Percentiles rank a stretch among this genome's conserved stretches.
Evolutionary conservation across 352 stramenopile species (phyloP).

Genomic region (Pythium pyrilobum): DNA sequence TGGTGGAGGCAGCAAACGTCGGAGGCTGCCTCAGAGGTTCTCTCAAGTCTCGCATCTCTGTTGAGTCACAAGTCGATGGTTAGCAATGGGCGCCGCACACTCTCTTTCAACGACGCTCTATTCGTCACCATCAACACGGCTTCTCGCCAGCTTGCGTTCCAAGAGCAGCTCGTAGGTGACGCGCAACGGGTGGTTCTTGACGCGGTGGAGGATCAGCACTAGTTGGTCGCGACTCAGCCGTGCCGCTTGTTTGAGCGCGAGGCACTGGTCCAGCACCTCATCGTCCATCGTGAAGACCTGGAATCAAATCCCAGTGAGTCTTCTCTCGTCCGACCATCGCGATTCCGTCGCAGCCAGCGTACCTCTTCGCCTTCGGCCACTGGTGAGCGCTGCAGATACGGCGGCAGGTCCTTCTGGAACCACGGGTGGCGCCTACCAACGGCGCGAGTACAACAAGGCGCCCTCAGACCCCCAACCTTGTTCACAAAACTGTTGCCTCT

Average conservation of each 20-base stretch:
- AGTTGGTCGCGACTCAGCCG: constrained; percentile 57
- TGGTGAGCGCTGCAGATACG: constrained; percentile 95
- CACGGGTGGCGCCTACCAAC: constrained; percentile 94
- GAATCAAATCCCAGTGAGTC: not conserved
- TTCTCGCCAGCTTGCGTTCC: constrained; percentile 96
- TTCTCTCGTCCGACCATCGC: no score
- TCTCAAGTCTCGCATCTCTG: no score
- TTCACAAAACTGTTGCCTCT: no score
- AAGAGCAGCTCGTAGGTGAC: constrained; percentile 97
- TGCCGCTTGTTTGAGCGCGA: constrained; percentile 44
- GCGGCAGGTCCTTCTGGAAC: constrained; percentile 97
- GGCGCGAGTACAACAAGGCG: no score
- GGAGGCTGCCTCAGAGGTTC: no score
- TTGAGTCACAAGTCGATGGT: not conserved
- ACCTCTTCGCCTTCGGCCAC: constrained; percentile 96
- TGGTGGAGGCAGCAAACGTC: no score
- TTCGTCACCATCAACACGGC: constrained; percentile 90
- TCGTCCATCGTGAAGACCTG: constrained; percentile 81
- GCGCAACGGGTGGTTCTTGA: constrained; percentile 75
- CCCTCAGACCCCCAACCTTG: no score
- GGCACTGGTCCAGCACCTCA: constrained; percentile 55
- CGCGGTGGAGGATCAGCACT: constrained; percentile 41
- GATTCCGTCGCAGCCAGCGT: no score
- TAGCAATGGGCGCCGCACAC: no score
- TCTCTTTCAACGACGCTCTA: no score